phyloP scores from a whole-genome alignment of 1,139 yeast genomes.

The Pichia sp. region DNA sequence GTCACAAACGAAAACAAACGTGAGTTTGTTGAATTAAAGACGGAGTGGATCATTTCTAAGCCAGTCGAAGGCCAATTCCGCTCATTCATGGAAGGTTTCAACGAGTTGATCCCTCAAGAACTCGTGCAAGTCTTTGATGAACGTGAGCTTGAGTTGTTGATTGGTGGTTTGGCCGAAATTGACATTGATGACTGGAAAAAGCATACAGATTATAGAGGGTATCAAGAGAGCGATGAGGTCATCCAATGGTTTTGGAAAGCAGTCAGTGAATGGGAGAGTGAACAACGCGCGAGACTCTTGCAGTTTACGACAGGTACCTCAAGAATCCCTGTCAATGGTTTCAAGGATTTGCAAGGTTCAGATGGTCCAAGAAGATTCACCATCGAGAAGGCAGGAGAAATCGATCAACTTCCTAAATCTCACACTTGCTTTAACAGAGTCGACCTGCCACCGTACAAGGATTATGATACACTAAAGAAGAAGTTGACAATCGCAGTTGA shows the following conservation, averaged over 20 bases:
- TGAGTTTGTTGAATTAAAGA: conserved; percentile 89
- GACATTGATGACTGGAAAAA: conserved; percentile 99
- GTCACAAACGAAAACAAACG: conserved; percentile 93
- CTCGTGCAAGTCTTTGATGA: conserved; percentile 95
- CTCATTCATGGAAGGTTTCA: conserved; percentile 95
- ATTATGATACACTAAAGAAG: conserved; percentile 55
- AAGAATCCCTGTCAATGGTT: conserved; percentile 97
- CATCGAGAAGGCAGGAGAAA: conserved; percentile 95
- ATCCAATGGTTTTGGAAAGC: conserved; percentile 99
- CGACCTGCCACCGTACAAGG: conserved; percentile 59
- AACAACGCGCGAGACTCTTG: conserved; percentile 88
- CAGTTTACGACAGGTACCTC: conserved; percentile 99
- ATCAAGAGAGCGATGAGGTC: conserved; percentile 92
- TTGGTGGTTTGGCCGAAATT: conserved; percentile 97
- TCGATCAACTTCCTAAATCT: conserved; percentile 89
- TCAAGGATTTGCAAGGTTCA: conserved; percentile 95
- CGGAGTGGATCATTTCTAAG: conserved; percentile 93
- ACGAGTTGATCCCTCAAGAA: conserved; percentile 95
- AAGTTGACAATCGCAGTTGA: conserved; percentile 62
- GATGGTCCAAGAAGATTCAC: conserved; percentile 99
- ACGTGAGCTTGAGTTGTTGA: conserved; percentile 89
- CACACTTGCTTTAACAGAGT: conserved; percentile 74
- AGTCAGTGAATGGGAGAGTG: conserved; percentile 91
- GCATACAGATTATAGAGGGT: conserved; percentile 97
- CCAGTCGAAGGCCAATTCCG: conserved; percentile 95